phyloP scores from a whole-genome alignment of 495 filamentous ascomycete genomes.

The Penicillium mononematosum region DNA sequence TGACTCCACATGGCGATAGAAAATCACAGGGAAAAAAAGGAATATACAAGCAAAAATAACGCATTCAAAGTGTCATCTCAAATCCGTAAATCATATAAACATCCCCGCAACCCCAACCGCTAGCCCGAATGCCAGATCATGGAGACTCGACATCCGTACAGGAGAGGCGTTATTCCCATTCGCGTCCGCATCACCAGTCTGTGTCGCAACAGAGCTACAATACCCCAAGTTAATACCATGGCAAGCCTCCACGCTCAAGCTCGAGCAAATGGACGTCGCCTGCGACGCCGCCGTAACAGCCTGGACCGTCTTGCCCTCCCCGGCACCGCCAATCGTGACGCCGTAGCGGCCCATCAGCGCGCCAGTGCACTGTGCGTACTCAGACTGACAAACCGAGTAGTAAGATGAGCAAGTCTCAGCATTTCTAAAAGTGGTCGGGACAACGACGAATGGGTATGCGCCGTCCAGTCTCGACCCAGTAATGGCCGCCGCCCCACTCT shows the following conservation, averaged over 20 bases:
- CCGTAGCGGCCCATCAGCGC: slow-evolving; percentile 51
- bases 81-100: slow-evolving; percentile 39
- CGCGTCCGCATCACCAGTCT: slow-evolving; percentile 28
- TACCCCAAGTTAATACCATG: slow-evolving; percentile 55
- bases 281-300: slow-evolving; percentile 51
- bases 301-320: slow-evolving; percentile 61
- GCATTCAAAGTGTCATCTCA: slow-evolving; percentile 10
- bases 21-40: slow-evolving; percentile 5
- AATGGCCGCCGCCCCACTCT: slow-evolving; percentile 30
- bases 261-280: slow-evolving; percentile 65
- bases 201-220: slow-evolving; percentile 47
- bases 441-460: slow-evolving; percentile 63
- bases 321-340: slow-evolving; percentile 44
- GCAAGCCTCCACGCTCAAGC: slow-evolving; percentile 59
- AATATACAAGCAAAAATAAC: slow-evolving; percentile 11
- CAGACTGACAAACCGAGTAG: slow-evolving; percentile 61
- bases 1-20: not conserved
- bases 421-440: slow-evolving; percentile 65
- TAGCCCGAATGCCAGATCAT: slow-evolving; percentile 44
- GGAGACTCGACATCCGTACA: slow-evolving; percentile 34
- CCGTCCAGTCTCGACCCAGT: slow-evolving; percentile 45
- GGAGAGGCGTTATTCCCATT: slow-evolving; percentile 35
- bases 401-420: slow-evolving; percentile 64
- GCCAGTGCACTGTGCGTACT: slow-evolving; percentile 63
- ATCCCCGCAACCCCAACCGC: slow-evolving; percentile 44